Base-by-base conservation (phyloP, 371 early-diverging fungal genomes). In the Syncephalastrum racemosum region DNA sequence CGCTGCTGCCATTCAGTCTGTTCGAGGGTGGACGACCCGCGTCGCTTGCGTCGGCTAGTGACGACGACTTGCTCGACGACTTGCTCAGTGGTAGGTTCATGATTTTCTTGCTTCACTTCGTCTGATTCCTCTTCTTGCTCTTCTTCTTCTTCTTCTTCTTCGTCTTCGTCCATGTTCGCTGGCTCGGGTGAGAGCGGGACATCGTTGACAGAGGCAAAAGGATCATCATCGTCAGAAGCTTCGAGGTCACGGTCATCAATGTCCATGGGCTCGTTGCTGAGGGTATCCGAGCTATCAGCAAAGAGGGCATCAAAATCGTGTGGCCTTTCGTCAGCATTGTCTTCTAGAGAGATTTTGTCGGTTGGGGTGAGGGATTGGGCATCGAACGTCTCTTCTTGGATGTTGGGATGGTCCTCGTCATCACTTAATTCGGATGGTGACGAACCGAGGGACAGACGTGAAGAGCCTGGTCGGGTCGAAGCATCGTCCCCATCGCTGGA, bases 371-470 rank as follows among this genome's bases (percentile, higher is more conserved):
- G 51, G 20, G 63, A 53, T 27, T 60, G 60, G 44, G 52, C 59
- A 31, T 53, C 59, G 40, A 53, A 46, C 16, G 19, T 39, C 19
- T 46, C 45, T 2, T 16, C 41, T n/a, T 12, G 39, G 24, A 22
- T 40, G 40, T 46, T 16, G 22, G 46, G 19, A 40, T 54, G 46
- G 22, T 63, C 59, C 13, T 59, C 70, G 14, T 69, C 67, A n/a
- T 67, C 67, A 49, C 70, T 72, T 16, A 77, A 27, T 19, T 63
- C 67, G 50, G 78, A 78, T 14, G 78, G 73, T 20, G 73, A 74
- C 20, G 78, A 78, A 0, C 73, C 78, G 18, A 77, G 48, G 2
- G 74, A 77, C 25, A 77, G 46, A 50, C 74, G 71, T 7, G 75
- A 77, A 36, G 68, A 70, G 47, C 67, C 70, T 25, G 59, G 59